phyloP scores from a whole-genome alignment of 257 asterid species.

The Solanum chaucha region DNA sequence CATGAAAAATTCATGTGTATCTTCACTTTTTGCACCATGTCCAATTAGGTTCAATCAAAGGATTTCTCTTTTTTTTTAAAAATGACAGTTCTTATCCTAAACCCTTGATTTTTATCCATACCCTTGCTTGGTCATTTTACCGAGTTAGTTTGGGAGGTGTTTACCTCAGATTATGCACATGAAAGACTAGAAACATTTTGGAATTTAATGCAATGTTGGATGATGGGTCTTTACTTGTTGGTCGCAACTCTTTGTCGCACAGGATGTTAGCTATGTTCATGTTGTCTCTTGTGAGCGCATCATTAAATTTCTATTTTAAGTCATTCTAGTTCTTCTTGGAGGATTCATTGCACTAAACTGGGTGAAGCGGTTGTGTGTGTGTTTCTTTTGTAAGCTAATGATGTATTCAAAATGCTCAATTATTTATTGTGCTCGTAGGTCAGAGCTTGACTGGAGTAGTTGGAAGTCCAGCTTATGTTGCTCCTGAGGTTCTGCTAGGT shows the following conservation, averaged over 20 bases:
- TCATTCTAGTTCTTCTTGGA: not conserved
- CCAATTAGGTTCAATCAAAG: not conserved
- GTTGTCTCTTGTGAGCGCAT: not conserved
- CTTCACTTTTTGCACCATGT: not conserved
- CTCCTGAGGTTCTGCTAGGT: conserved; percentile 80
- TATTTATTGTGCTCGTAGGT: conserved; percentile 30
- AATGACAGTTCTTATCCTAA: not conserved
- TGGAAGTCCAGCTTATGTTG: conserved; percentile 91
- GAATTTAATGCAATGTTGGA: not conserved
- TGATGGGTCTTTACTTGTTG: not conserved
- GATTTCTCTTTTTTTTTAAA: not conserved
- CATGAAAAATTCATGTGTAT: not conserved
- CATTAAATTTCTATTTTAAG: not conserved
- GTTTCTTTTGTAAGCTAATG: not conserved
- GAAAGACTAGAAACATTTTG: not conserved
- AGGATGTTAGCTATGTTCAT: not conserved
- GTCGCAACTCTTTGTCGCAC: not conserved
- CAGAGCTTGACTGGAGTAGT: conserved; percentile 66
- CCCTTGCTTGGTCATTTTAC: not conserved
- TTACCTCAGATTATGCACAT: not conserved
- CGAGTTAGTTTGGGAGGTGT: not conserved
- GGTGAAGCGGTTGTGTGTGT: not conserved
- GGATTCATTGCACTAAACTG: not conserved
- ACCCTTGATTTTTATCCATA: not conserved
- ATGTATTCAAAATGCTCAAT: not conserved